A percentile compares a stretch with the other conserved stretches of the same genome.
phyloP scores from a whole-genome alignment of 345 rosid genomes.

The Jatropha curcas region DNA sequence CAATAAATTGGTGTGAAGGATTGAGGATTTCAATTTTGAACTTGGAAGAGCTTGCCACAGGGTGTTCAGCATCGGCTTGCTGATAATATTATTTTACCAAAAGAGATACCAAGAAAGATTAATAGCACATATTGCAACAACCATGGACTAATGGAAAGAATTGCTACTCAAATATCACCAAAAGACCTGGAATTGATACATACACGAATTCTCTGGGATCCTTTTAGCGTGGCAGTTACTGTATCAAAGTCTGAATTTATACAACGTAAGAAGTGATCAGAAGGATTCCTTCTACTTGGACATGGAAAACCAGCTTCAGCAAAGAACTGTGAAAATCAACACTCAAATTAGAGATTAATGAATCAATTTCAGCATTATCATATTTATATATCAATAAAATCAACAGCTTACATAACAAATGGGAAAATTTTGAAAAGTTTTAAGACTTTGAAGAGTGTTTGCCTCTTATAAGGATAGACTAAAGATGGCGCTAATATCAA shows the following conservation, averaged over 20 bases:
- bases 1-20: neutral
- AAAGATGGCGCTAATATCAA: neutral
- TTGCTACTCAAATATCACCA: neutral
- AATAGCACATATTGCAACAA: neutral
- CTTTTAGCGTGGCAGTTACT: slow-evolving; percentile 60
- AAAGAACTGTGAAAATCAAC: slow-evolving; percentile 49
- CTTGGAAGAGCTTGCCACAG: slow-evolving; percentile 4
- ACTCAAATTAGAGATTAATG: neutral
- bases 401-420: neutral
- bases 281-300: slow-evolving; percentile 68
- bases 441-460: too few relatives aligned
- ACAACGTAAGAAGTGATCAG: slow-evolving; percentile 81
- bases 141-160: neutral
- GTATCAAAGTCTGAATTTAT: slow-evolving; percentile 71
- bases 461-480: neutral
- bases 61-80: neutral
- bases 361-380: neutral
- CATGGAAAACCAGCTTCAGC: slow-evolving; percentile 81
- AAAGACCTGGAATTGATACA: slow-evolving; percentile 16
- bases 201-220: slow-evolving; percentile 62
- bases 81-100: neutral
- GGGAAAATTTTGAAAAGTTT: neutral
- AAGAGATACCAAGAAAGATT: neutral
- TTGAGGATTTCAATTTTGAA: neutral
- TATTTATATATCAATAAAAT: too few relatives aligned